Conservation (phyloP, 768 basidiomycete genomes). For the Suillus weaverae region DNA sequence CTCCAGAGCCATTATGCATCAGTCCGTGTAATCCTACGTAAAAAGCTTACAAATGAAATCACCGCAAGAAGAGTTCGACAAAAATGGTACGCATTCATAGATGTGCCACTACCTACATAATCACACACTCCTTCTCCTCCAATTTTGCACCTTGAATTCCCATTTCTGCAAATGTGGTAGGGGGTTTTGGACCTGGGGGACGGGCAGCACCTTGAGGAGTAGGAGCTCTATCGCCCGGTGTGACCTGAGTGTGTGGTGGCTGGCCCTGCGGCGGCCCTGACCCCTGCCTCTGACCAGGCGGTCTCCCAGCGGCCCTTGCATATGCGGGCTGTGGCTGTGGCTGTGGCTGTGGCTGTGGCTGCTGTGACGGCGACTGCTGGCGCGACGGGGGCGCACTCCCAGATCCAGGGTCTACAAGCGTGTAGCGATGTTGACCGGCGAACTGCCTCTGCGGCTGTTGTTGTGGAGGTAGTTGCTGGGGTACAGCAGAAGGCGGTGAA, state of each 20-base stretch:
- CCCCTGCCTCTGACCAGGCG: constrained; percentile 30
- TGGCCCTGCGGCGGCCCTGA: constrained; percentile 12
- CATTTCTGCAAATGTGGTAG: constrained; percentile 92
- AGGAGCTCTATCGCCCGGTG: neutral
- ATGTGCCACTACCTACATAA: constrained; percentile 57
- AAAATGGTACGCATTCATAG: neutral
- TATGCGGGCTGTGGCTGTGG: constrained; percentile 14
- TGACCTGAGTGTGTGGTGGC: constrained; percentile 17
- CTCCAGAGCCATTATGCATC: neutral
- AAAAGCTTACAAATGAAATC: neutral
- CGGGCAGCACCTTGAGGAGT: constrained; percentile 11
- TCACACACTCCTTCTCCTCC: constrained; percentile 80
- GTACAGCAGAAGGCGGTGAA: constrained; percentile 5
- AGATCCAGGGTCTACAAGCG: constrained; percentile 43
- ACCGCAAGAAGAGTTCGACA: neutral
- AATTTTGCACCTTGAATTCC: constrained; percentile 78
- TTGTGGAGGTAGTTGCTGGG: constrained; percentile 7
- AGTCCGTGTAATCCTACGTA: neutral
- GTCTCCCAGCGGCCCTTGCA: constrained; percentile 30
- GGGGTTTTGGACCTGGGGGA: constrained; percentile 34
- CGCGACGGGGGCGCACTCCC: constrained; percentile 18
- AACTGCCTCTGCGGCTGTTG: constrained; percentile 26
- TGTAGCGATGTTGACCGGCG: constrained; percentile 45
- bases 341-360: neutral
- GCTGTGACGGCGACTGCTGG: constrained; percentile 18